These are phyloP conservation scores for Mallotus japonicus DNA, from an alignment of 441 rosid genomes.

Conservation along the genomic window DNA sequence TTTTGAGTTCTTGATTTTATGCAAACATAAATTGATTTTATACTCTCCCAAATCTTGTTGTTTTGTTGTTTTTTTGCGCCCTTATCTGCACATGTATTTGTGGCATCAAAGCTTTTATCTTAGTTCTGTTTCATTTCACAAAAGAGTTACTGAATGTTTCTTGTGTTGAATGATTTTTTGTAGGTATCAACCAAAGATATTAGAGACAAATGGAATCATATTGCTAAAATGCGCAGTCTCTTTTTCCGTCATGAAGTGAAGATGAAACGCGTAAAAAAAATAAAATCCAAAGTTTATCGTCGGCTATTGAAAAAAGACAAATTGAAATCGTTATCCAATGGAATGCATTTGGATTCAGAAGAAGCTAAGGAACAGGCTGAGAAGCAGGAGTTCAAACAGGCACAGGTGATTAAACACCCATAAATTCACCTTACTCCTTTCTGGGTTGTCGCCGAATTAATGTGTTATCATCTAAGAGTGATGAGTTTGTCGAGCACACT, in stretches of 20 bases:
- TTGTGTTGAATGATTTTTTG: conserved; percentile 26
- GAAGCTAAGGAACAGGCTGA: conserved; percentile 74
- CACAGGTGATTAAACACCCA: conserved; percentile 55
- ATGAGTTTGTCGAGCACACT: conserved; percentile 26
- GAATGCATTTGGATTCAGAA: conserved; percentile 71
- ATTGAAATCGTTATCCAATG: conserved; percentile 43
- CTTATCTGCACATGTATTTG: neutral
- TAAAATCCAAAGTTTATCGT: conserved; percentile 90
- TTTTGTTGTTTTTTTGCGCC: neutral
- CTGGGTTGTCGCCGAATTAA: conserved; percentile 27
- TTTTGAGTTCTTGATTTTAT: conserved; percentile 6
- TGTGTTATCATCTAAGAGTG: conserved; percentile 23
- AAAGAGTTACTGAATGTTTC: conserved; percentile 9
- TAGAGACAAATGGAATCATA: conserved; percentile 47
- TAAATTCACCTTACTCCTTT: conserved; percentile 23
- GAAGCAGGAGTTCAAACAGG: conserved; percentile 73
- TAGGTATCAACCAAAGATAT: conserved; percentile 85
- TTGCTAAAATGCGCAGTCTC: conserved; percentile 83
- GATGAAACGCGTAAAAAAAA: conserved; percentile 77
- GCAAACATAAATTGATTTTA: neutral
- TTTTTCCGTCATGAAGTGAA: conserved; percentile 87
- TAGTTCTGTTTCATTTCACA: neutral
- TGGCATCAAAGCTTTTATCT: neutral
- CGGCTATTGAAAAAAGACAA: conserved; percentile 71
- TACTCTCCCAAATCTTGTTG: neutral